Evolutionary conservation across 176 grass and related monocot species (phyloP), one percentile per base, ranked within the genome.

Genomic region (Musa itinerans): DNA sequence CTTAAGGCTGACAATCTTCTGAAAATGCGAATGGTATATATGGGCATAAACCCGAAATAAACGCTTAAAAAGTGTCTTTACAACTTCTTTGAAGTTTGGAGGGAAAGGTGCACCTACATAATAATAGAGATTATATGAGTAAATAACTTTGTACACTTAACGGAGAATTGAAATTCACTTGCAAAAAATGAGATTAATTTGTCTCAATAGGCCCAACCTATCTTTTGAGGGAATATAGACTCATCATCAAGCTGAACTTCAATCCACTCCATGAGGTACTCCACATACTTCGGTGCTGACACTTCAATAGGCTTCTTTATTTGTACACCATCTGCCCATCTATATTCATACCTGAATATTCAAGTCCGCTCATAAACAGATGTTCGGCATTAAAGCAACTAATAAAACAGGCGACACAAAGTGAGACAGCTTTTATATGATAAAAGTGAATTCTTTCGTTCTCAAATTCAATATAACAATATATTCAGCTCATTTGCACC

Each of bases 251-350:
- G 96, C 76, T 99, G 96, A 79, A 81, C 85, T 84, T 99, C 96
- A 81, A 99, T 95, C 96, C 96, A 99, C 26, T 99, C 91, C 91
- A 99, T 99, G 75, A 99, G 87, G 82, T 95, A 93, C 73, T 99
- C 95, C 53, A 99, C 91, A 74, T 99, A 92, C 81, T 99, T 99
- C 80, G 95, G 91, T 65, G 96, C 96, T 80, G 91, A 99, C 54
- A 94, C 96, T 89, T 99, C 88, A 77, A 99, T 92, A 71, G 95
- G 91, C 58, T 92, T 99, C 81, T 99, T 99, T 91, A 99, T 89
- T 79, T 91, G 86, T 78, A 99, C 88, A 77, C 95, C 95, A 79
- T 99, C 95, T 67, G 95, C 95, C 90, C 95, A 94, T 83, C 91
- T 91, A 80, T 99, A 99, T 76, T 99, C 91, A 1, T 99, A 99